Base-by-base conservation (phyloP, 306 rosid species). In the Inga oerstediana region DNA sequence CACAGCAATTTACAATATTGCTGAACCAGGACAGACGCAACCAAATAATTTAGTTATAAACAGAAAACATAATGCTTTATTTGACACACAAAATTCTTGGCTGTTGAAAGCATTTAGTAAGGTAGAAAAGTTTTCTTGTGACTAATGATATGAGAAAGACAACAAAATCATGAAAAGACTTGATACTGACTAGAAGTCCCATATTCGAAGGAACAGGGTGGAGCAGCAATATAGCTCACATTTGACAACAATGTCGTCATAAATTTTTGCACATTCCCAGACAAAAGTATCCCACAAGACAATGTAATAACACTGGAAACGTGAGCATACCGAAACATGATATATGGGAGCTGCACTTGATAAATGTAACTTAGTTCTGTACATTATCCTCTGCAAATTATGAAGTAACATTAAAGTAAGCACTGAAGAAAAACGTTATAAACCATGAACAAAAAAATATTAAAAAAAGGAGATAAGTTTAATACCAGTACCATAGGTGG, bases 331-430 rank as follows among this genome's bases (percentile, higher is more conserved):
- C 61, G 43, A 88, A 79, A 85, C 72, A 15, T 75, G 86, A 45
- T 86, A 88, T 8, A 89, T 84, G 75, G 88, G 85, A 72, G 89
- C 39, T 77, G 89, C 72, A 71, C 80, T 83, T 65, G 43, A 83
- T 65, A 83, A 72, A 74, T 83, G 85, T 66, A 83, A 80, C 83
- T 81, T 88, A 73, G 87, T 75, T 77, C 89, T 76, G 71, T 86
- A 86, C 16, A 56, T 43, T 39, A 83, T 83, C 79, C 84, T 78
- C 98, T 93, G 91, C 49, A 85, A 85, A 86, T 61, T 86, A 86
- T 74, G 51, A 80, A 80, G 81, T 46, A 74, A 80, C 76, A 51
- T 32, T 44, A 72, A 75, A 10, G 77, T 74, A 32, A 79, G 81
- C 30, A 84, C 32, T 16, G 27, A 56, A 41, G 11, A 30, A 10